Evolutionary conservation across 2,329 filamentous ascomycete genomes (phyloP), one percentile per base, ranked within the genome.

Genomic region (Arthrobotrys iridis): DNA sequence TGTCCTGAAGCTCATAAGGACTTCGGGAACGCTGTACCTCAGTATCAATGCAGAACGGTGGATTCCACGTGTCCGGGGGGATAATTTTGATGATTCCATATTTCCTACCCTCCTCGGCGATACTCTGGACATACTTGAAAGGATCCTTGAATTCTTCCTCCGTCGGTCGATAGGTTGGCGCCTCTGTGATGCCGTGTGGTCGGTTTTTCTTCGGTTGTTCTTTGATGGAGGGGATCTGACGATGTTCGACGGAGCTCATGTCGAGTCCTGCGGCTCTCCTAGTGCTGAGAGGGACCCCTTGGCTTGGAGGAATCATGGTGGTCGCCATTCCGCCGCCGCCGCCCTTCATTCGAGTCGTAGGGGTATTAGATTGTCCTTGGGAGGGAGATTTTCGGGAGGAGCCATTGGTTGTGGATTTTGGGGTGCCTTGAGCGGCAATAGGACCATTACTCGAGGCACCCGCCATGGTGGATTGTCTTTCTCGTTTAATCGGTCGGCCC

Each of bases 51-150:
- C 93, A 93, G 82, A 99, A 98, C 13, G 93, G 87, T 5, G 95
- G 95, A 80, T 96, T 94, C 95, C 95, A 99, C 33, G 87, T 89
- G 77, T 95, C 92, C 0, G 95, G 95, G 3, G 95, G 95, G 67
- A 99, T 91, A 77, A 99, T 92, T 83, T 97, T 97, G 86, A 93
- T 93, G 63, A 99, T 91, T 58, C 95, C 95, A 83, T 91, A 98
- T 79, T 93, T 89, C 78, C 87, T 88, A 22, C 92, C 95, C 81
- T 97, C 93, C 0, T 92, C 89, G 0, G 90, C 86, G 78, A 99
- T 97, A 83, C 94, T 97, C 81, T 90, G 90, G 79, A 99, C 93
- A 81, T 97, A 99, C 79, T 91, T 91, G 81, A 97, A 89, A 0
- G 95, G 95, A 80, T 99, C 93, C 80, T 90, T 92, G 86, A 95